Base-by-base conservation (phyloP, 176 grass and related monocot species). In the Oryza glaberrima region DNA sequence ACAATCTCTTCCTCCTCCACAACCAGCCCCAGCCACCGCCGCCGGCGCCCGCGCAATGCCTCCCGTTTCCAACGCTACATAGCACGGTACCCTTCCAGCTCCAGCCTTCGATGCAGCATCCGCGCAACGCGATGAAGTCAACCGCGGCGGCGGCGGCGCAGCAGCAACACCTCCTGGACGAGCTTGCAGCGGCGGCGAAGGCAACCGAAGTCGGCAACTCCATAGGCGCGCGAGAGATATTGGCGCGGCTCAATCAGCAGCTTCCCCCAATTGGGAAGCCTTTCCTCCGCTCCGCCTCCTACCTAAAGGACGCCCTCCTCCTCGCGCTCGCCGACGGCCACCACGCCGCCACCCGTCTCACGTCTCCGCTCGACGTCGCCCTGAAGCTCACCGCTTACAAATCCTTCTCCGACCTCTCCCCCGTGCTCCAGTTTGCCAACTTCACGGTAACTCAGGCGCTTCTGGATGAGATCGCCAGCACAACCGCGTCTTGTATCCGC, bases 181-280 rank as follows among this genome's bases (percentile, higher is more conserved):
- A 85, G 63, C 88, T 98, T 16, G 86, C 76, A 8, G 93, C 92
- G 81, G 93, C 96, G 61, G 96, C 93, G 16, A 93, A 92, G 83
- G 91, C 91, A 73, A 81, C 91, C 7, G 96, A 95, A 81, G 88
- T 86, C 81, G 91, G 93, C 67, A 91, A 95, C 79, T 87, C 79
- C 65, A 61, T 78, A 71, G 83, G 89, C 86, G 93, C 93, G 83
- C 93, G 90, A 58, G 96, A 89, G 93, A 98, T 98, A 98, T 98
- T 98, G 96, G 96, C 93, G 96, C 96, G 96, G 93, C 93, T 98
- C 96, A 98, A 98, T 98, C 96, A 98, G 41, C 91, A 92, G 85
- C 93, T 98, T 85, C 91, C 93, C 69, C 91, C 91, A 8, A 14
- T 86, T 41, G 96, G 93, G 91, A 95, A 98, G 93, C 90, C 96